Conservation (phyloP, 306 rosid species). For the Rosa lucieae region DNA sequence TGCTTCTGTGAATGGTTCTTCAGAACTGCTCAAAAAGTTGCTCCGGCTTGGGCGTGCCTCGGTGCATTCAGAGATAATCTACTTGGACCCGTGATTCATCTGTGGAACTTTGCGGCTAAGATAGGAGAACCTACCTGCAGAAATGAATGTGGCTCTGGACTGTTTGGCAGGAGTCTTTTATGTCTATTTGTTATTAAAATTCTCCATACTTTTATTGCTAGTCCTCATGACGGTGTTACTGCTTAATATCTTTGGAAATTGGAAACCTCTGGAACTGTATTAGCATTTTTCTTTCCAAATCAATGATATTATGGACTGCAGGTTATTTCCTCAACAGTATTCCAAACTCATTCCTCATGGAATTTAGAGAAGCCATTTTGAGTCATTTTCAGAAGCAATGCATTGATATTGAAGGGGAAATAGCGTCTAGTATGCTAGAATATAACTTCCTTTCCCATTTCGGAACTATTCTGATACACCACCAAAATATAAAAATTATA, state of each 20-base stretch:
- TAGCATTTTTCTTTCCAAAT: neutral
- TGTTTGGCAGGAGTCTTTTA: neutral
- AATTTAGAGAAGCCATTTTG: too few relatives aligned
- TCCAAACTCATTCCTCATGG: too few relatives aligned
- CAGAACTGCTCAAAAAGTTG: constrained; percentile 40
- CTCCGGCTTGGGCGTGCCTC: constrained; percentile 49
- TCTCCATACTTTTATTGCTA: neutral
- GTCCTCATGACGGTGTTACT: neutral
- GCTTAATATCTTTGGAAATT: neutral
- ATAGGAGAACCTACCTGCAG: neutral
- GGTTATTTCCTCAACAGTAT: too few relatives aligned
- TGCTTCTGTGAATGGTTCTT: constrained; percentile 7
- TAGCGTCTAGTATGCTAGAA: too few relatives aligned
- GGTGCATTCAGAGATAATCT: constrained; percentile 46
- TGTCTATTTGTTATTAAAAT: neutral
- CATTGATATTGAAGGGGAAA: too few relatives aligned
- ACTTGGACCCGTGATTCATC: constrained; percentile 29
- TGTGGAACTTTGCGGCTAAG: neutral
- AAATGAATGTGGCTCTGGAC: neutral
- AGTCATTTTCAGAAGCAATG: too few relatives aligned
- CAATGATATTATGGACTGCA: too few relatives aligned
- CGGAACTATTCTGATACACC: too few relatives aligned
- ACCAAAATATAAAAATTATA: too few relatives aligned
- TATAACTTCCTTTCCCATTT: too few relatives aligned
- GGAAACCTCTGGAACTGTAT: too few relatives aligned